Evolutionary conservation across 805 yeast genomes (phyloP), one percentile per base, ranked within the genome.

Genomic region (Spathaspora passalidarum): DNA sequence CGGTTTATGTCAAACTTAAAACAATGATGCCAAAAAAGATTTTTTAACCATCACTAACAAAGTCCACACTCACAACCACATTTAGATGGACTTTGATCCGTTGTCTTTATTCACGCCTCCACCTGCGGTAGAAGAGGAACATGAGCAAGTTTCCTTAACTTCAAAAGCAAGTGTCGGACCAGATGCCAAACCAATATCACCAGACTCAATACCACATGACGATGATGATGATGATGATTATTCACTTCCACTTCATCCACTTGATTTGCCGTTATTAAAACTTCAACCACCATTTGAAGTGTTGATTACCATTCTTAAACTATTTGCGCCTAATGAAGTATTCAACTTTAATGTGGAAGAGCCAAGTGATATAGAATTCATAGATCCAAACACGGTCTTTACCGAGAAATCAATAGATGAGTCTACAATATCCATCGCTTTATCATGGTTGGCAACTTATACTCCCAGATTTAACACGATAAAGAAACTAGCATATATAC

Each of bases 231-330:
- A 49, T 11, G 64, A 52, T 4, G 59, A 57, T 35, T 48, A 61
- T 48, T 35, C 55, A 49, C 59, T 59, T 1, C 74, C 76, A 0
- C 51, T 83, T 1, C 84, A 81, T 47, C 56, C 76, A 0, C 65
- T 83, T 4, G 92, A 86, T 55, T 62, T 86, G 2, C 92, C 94
- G 0, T 54, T 61, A 3, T 50, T 78, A n/a, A 62, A 65, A 5
- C 55, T 53, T 9, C 57, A 62, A 16, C 84, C 88, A 0, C 79
- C 87, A 1, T 59, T 59, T 5, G 56, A 49, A 1, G 80, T 78
- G 0, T 54, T 85, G 0, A 14, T 65, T 2, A 60, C 75, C 1
- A 54, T 83, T 1, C 60, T 86, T 3, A 60, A 66, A 38, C 63
- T 84, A 2, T 60, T 86, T 32, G 60, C 75, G 4, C 81, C 80